Evolutionary conservation across 2,329 filamentous ascomycete species (phyloP), one percentile per base, ranked within the genome.

Genomic region (Coniella lustricola): DNA sequence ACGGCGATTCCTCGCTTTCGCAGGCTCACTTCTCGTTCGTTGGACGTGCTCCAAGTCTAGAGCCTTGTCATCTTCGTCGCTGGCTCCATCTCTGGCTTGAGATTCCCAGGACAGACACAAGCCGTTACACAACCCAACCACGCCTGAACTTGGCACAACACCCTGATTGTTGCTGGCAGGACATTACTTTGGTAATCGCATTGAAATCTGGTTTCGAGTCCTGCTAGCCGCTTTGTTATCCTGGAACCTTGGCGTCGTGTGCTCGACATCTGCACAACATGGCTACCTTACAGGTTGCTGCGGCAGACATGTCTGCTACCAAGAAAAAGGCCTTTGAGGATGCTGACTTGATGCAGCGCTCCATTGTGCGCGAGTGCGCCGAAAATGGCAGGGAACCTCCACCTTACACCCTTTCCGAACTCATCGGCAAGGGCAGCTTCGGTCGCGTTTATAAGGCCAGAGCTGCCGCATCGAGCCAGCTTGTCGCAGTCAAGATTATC

Each of bases 401-500:
- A 2, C 73, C 73, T 9, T 86, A 84, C 55, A 69, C 71, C 8
- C 77, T 86, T 35, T 68, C 76, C 20, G 81, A 85, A 61, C 67
- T 85, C 41, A 85, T 85, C 54, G 82, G 82, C 44, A 85, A 85
- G 59, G 82, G 82, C 37, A 77, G 76, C 49, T 85, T 80, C 57
- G 82, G 82, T 9, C 75, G 81, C 37, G 82, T 86, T 14, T 86
- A 84, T 66, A 85, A 84, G 64, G 80, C 69, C 17, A 65, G 59
- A 40, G 65, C 66, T 48, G 47, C 64, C 44, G 65, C 61, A 29
- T 63, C 64, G 37, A 60, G 63, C 17, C 56, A 72, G 44, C 63
- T 85, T 25, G 82, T 86, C 14, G 82, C 84, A 13, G 76, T 87
- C 59, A 87, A 93, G 67, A 90, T 90, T 57, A 87, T 90, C 60